Evolutionary conservation across 106 monocot genomes (phyloP), one percentile per base, ranked within the genome.

Genomic region (Dendrobium nobile): DNA sequence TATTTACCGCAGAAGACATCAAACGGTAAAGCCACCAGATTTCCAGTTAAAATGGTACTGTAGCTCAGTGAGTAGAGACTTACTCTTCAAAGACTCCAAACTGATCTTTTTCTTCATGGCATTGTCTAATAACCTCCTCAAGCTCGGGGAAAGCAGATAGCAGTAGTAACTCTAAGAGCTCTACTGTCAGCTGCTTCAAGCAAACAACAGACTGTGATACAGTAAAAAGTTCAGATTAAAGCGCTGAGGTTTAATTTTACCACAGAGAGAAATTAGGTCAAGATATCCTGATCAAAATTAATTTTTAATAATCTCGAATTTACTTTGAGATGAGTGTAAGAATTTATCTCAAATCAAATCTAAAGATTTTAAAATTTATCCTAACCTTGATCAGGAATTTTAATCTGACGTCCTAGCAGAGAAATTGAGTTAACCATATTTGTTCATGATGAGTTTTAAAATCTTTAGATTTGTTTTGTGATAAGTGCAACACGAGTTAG

Each of bases 111-210:
- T 89, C 88, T 89, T 94, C 90, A 67, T 95, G 95, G 72, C 84
- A 86, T 61, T 80, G 80, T 72, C 85, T 88, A 27, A 97, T 82
- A 79, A 87, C 81, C 77, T 88, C 97, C 56, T 94, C 90, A 18
- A 97, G 85, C 74, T 97, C 96, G 18, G 96, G 96, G 67, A 90
- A 97, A 65, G 79, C 68, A 0, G 90, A 65, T 41, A 90, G 78
- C 4, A 94, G 82, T 1, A 97, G 86, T 5, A 97, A 79, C 84
- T 97, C 97, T 9, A 97, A 82, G 75, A 97, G 88, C 79, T 92
- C 92, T 75, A 92, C 84, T 11, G 88, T 86, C 10, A 97, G 72
- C 75, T 97, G 94, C 88, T 91, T 97, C 87, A 94, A 80, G 80
- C 87, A 97, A 80, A 94, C 81, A 9, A 90, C 83, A 70, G 97